Evolutionary conservation across 2,329 filamentous ascomycete genomes (phyloP).

Genomic region (Nigrograna mackinnonii): DNA sequence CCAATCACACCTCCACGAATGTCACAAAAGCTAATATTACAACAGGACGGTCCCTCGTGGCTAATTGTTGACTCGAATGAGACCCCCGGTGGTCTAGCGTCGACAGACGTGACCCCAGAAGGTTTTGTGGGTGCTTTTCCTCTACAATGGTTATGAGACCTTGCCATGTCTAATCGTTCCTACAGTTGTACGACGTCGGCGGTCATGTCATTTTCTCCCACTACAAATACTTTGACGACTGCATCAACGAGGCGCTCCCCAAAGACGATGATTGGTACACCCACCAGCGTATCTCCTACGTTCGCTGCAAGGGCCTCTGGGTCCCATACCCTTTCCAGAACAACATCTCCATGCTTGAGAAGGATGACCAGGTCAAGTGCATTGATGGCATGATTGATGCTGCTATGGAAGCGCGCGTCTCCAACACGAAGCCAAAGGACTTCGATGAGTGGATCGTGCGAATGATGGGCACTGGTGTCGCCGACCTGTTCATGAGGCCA

Average conservation of each 20-base stretch:
- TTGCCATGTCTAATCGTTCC: conserved; percentile 19
- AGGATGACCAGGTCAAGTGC: conserved; percentile 94
- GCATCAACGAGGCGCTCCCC: conserved; percentile 93
- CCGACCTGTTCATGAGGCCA: conserved; percentile 96
- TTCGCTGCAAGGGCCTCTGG: conserved; percentile 95
- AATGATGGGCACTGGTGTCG: conserved; percentile 86
- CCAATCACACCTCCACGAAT: not conserved
- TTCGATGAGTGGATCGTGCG: conserved; percentile 99
- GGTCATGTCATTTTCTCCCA: conserved; percentile 99
- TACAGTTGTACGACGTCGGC: conserved; percentile 90
- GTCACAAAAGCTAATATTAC: conserved; percentile 11
- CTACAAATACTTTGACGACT: conserved; percentile 99
- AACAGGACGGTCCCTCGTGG: conserved; percentile 89
- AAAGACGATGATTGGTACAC: conserved; percentile 95
- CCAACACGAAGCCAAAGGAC: conserved; percentile 89
- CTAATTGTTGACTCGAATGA: conserved; percentile 91
- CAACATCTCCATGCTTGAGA: conserved; percentile 97
- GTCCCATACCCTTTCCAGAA: conserved; percentile 99
- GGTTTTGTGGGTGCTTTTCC: conserved; percentile 77
- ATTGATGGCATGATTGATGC: conserved; percentile 97
- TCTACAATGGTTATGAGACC: conserved; percentile 11
- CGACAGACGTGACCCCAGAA: conserved; percentile 92
- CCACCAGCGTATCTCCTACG: conserved; percentile 98
- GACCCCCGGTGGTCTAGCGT: conserved; percentile 91
- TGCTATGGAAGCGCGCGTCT: conserved; percentile 80